These are phyloP conservation scores for Raffaelea deltoideospora DNA, from an alignment of 2,329 filamentous ascomycete species.

Conservation along the genomic window DNA sequence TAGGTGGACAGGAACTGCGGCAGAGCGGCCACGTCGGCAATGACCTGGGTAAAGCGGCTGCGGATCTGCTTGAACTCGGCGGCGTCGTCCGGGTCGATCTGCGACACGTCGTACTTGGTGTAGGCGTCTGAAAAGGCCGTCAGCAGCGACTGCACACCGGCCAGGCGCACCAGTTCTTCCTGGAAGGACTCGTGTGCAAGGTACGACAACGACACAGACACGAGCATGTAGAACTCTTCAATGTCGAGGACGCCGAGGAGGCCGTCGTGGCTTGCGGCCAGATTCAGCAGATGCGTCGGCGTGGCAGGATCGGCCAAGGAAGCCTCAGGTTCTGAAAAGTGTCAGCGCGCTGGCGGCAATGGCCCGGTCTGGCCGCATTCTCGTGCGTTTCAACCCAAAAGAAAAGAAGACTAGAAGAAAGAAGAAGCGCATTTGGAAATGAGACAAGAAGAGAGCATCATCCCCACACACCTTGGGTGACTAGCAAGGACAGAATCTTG, in stretches of 20 bases:
- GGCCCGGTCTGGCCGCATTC: too few species aligned
- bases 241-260: slow-evolving; percentile 26
- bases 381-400: too few species aligned
- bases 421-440: too few species aligned
- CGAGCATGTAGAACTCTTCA: slow-evolving; percentile 38
- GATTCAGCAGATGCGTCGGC: slow-evolving; percentile 30
- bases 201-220: slow-evolving; percentile 38
- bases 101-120: slow-evolving; percentile 21
- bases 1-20: slow-evolving; percentile 22
- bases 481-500: slow-evolving; percentile 40
- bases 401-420: background rate
- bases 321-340: slow-evolving; percentile 26
- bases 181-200: slow-evolving; percentile 39
- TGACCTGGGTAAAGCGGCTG: slow-evolving; percentile 31
- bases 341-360: background rate
- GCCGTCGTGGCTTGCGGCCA: slow-evolving; percentile 22
- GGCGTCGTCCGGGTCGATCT: slow-evolving; percentile 30
- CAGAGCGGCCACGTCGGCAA: slow-evolving; percentile 32
- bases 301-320: slow-evolving; percentile 28
- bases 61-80: slow-evolving; percentile 23
- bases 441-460: background rate
- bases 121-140: slow-evolving; percentile 32
- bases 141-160: slow-evolving; percentile 28
- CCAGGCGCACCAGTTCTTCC: slow-evolving; percentile 24
- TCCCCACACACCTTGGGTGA: slow-evolving; percentile 27